A percentile compares a stretch with the other conserved stretches of the same genome.
Conservation (phyloP, 75 land plant genomes). For the Ceratopteris richardii region DNA sequence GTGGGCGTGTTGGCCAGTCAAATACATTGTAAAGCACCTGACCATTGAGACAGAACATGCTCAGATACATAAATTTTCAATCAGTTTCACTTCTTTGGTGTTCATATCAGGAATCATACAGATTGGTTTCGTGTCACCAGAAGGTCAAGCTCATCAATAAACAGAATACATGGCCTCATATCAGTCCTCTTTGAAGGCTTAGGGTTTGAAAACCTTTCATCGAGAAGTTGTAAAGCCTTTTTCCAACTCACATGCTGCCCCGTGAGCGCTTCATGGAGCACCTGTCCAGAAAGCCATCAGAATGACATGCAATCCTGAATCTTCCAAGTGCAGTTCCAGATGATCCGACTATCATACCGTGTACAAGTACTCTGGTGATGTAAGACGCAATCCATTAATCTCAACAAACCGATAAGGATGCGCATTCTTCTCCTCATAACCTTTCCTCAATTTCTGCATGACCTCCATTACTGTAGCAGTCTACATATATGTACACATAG, state of each 20-base stretch:
- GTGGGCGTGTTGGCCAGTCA: conserved; percentile 93
- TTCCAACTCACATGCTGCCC: conserved; percentile 90
- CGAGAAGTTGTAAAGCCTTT: conserved; percentile 77
- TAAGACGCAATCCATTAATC: conserved; percentile 83
- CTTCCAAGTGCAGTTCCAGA: too few species aligned
- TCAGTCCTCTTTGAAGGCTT: conserved; percentile 34
- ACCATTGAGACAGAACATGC: not conserved
- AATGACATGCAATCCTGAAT: not conserved
- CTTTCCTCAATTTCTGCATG: conserved; percentile 64
- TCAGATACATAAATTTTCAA: too few species aligned
- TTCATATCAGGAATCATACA: conserved; percentile 27
- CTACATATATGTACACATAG: conserved; percentile 31
- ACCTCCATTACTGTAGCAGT: conserved; percentile 90
- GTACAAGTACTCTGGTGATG: conserved; percentile 89
- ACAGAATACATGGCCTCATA: conserved; percentile 70
- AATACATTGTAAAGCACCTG: conserved; percentile 95
- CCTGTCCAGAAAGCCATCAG: conserved; percentile 33
- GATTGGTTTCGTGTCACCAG: conserved; percentile 91
- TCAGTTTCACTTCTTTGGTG: not conserved
- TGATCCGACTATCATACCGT: conserved; percentile 32
- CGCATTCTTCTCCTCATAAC: conserved; percentile 49
- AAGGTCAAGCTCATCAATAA: conserved; percentile 97
- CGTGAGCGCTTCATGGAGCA: conserved; percentile 84
- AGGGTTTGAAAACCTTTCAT: conserved; percentile 66
- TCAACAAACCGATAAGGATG: conserved; percentile 83